A percentile compares a stretch with the other conserved stretches of the same genome.
Conservation (phyloP, 108 stramenopile species). For the Nitzschia sp. region DNA sequence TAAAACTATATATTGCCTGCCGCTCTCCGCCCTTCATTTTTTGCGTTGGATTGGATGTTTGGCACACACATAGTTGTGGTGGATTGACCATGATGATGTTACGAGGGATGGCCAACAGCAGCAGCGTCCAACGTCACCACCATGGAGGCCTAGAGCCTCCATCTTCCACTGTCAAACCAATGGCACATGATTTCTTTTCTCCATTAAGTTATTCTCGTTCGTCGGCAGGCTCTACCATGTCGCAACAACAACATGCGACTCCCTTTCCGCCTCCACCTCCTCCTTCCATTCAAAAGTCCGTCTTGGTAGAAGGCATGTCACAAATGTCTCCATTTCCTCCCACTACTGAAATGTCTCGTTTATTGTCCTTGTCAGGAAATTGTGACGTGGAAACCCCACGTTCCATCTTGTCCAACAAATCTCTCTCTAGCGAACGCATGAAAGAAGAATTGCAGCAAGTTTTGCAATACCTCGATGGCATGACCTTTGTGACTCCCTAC, state of each 20-base stretch:
- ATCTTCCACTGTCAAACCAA: not conserved
- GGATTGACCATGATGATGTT: not conserved
- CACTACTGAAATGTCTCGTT: not conserved
- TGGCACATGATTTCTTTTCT: not conserved
- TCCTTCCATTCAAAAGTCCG: slow-evolving; percentile 6
- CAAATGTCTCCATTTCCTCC: not conserved
- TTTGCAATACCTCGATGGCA: slow-evolving; percentile 11
- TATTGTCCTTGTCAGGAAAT: not conserved
- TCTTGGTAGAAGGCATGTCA: slow-evolving; percentile 1
- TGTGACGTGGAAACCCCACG: slow-evolving; percentile 14
- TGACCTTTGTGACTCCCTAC: slow-evolving; percentile 5
- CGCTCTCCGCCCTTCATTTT: not conserved
- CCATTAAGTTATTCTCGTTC: slow-evolving; percentile 9
- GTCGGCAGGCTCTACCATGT: not conserved
- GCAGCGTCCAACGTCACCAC: not conserved
- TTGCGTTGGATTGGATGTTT: not conserved
- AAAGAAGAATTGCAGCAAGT: slow-evolving; percentile 6
- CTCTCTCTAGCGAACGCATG: not conserved
- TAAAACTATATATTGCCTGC: too few relatives aligned
- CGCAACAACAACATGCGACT: not conserved
- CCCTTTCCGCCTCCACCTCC: slow-evolving; percentile 6
- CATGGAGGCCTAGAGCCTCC: not conserved
- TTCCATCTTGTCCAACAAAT: slow-evolving; percentile 1
- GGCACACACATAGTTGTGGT: not conserved
- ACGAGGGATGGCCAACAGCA: not conserved